phyloP scores from a whole-genome alignment of 1,139 yeast species.

The Saccharomycopsis hybrid region DNA sequence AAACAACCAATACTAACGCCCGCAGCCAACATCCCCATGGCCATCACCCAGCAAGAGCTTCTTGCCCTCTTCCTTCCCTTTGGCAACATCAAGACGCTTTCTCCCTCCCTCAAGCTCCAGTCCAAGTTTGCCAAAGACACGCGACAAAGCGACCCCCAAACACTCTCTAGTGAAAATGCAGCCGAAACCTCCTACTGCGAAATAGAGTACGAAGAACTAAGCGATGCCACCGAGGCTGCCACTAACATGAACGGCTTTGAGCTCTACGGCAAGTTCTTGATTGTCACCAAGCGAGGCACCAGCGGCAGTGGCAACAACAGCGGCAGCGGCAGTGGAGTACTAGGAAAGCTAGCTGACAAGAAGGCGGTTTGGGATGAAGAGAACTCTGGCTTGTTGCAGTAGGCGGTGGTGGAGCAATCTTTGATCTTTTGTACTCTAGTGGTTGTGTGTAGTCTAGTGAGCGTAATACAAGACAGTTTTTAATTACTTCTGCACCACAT shows the following conservation, averaged over 20 bases:
- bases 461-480: no score
- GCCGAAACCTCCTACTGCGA: slow-evolving; percentile 20
- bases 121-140: background rate
- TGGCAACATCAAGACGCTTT: slow-evolving; percentile 25
- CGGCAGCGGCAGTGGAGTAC: no score
- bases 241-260: slow-evolving; percentile 30
- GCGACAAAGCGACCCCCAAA: no score
- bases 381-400: background rate
- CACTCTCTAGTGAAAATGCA: background rate
- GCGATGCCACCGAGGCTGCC: slow-evolving; percentile 28
- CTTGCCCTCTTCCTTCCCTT: slow-evolving; percentile 28
- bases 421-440: background rate
- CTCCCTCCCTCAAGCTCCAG: slow-evolving; percentile 17
- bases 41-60: slow-evolving; percentile 21
- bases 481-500: no score
- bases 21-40: slow-evolving; percentile 27
- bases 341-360: background rate
- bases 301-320: background rate
- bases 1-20: background rate
- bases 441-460: background rate
- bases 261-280: slow-evolving; percentile 24
- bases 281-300: slow-evolving; percentile 1
- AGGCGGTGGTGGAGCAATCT: background rate
- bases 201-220: slow-evolving; percentile 26
- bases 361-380: slow-evolving; percentile 12